Base-by-base conservation (phyloP, 768 basidiomycete species). In the Podaxis rugospora region DNA sequence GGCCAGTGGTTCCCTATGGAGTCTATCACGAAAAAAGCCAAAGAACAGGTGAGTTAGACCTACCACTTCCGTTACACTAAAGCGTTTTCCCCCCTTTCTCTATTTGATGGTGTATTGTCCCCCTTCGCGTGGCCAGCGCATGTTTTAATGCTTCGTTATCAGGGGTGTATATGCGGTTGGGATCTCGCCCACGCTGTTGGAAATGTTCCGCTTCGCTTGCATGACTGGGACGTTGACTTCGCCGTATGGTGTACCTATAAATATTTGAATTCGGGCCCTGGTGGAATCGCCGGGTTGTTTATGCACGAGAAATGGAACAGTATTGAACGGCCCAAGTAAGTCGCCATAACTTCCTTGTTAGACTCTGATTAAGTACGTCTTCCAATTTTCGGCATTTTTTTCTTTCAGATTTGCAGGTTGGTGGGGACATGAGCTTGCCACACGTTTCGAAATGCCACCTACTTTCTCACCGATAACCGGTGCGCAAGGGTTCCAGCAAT, bases 241-340 rank as follows among this genome's bases (percentile, higher is more conserved):
- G 97, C 96, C 2, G 95, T 95, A 37, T 98, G 96, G 93, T 99
- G 97, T 73, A 91, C 94, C 35, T 99, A 98, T 83, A 98, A 92
- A 76, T 99, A 98, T 72, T 83, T 98, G 62, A 98, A 98, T 76
- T 90, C 95, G 16, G 93, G 96, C 4, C 95, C 97, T 10, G 96
- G 96, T 21, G 93, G 90, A n/a, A 95, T 98, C 61, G 97, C 86
- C n/a, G 96, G 95, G 4, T 79, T 95, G 59, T 99, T 87, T 69
- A 78, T 96, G 9, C 93, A 97, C 69, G 85, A 89, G 60, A 89
- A 85, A 71, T 93, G 91, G 91, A 80, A 89, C 65, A 76, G 80
- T 51, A 75, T 71, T 46, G 75, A 84, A 68, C 69, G 75, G 59
- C 89, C 90, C 54, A 88, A 83, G 90, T 91, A 71, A 72, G 80